A percentile compares a stretch with the other conserved stretches of the same genome.
Conservation (phyloP, 495 filamentous ascomycete species). For the Talaromyces proteolyticus region DNA sequence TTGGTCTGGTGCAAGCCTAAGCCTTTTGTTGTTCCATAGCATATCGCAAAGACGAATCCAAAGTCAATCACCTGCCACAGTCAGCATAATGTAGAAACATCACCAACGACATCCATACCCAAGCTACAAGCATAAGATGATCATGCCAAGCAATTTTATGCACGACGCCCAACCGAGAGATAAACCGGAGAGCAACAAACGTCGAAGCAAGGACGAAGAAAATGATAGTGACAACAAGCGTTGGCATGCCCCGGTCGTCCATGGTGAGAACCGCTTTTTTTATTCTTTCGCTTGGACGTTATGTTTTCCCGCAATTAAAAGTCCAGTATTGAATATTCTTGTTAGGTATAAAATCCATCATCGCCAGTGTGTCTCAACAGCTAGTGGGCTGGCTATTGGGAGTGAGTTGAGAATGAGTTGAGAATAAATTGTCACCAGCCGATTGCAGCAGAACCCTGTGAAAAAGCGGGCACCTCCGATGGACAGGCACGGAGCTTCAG, state of each 20-base stretch:
- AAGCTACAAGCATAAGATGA: slow-evolving; percentile 78
- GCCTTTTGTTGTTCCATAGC: slow-evolving; percentile 62
- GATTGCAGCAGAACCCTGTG: too few relatives aligned
- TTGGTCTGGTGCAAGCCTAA: slow-evolving; percentile 70
- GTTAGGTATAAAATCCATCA: not conserved
- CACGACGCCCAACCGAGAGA: slow-evolving; percentile 69
- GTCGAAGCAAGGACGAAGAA: slow-evolving; percentile 61
- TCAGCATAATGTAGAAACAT: not conserved
- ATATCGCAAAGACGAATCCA: slow-evolving; percentile 70
- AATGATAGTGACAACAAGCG: slow-evolving; percentile 68
- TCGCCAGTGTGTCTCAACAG: too few relatives aligned
- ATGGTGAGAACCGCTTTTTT: slow-evolving; percentile 9
- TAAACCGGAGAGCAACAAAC: slow-evolving; percentile 66
- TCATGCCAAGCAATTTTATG: slow-evolving; percentile 67
- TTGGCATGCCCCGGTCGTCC: slow-evolving; percentile 55
- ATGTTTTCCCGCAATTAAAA: not conserved
- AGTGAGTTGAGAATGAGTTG: too few relatives aligned
- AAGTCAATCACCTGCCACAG: slow-evolving; percentile 57
- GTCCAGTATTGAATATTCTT: too few relatives aligned
- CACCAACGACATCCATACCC: slow-evolving; percentile 42
- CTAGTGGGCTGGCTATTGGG: too few relatives aligned
- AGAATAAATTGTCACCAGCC: too few relatives aligned
- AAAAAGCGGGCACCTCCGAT: too few relatives aligned
- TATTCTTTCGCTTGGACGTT: not conserved
- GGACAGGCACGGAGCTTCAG: too few relatives aligned